Conservation (phyloP, 768 basidiomycete species). For the Mycena floridula region DNA sequence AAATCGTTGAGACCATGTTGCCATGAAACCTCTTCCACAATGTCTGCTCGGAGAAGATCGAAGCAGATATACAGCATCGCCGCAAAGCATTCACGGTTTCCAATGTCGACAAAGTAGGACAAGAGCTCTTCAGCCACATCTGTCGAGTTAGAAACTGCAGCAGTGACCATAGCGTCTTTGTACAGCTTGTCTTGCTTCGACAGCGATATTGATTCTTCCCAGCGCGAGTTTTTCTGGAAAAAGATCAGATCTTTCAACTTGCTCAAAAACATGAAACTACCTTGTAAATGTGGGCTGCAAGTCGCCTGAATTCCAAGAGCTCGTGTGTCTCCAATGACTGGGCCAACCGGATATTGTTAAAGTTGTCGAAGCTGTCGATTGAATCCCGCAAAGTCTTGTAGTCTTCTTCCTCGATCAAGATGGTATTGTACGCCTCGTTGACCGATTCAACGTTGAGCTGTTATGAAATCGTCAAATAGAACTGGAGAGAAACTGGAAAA, state of each 20-base stretch:
- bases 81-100: conserved; percentile 97
- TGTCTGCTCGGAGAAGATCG: conserved; percentile 88
- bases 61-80: conserved; percentile 89
- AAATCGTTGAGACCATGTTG: conserved; percentile 94
- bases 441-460: conserved; percentile 95
- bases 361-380: conserved; percentile 98
- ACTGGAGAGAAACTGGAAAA: background rate
- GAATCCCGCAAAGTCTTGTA: conserved; percentile 97
- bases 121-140: conserved; percentile 94
- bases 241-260: background rate
- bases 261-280: conserved; percentile 29
- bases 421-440: conserved; percentile 95
- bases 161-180: conserved; percentile 94
- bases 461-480: conserved; percentile 4
- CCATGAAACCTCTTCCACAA: conserved; percentile 95
- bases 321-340: conserved; percentile 83
- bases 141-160: conserved; percentile 74
- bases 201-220: conserved; percentile 94
- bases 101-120: conserved; percentile 96
- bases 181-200: conserved; percentile 96
- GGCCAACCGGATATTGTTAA: conserved; percentile 86
- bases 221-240: conserved; percentile 86
- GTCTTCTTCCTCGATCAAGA: conserved; percentile 99
- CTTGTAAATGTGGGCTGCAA: conserved; percentile 96
- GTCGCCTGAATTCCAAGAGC: conserved; percentile 88